Base-by-base conservation (phyloP, 1,284 basidiomycete species). In the Trametes versicolor region DNA sequence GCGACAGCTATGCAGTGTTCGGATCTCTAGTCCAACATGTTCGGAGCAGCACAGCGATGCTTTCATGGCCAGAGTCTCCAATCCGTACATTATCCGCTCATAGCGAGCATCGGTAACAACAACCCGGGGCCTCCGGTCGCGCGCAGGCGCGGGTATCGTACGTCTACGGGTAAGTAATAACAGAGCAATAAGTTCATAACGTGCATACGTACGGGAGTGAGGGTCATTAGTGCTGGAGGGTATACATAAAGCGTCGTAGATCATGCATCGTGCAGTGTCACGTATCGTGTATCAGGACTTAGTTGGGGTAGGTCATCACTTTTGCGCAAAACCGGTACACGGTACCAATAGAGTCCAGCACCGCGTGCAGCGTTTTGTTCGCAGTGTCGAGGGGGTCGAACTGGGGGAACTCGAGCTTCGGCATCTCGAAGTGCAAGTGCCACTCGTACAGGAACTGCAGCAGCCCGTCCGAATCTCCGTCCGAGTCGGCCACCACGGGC, bases 241-340 rank as follows among this genome's bases (percentile, higher is more conserved):
- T 48, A 47, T 4, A 45, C 36, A 39, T 57, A 45, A 21, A 50
- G 39, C 39, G 27, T 34, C 51, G 34, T 49, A 43, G 32, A 27
- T 34, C 36, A 29, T 54, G 36, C 32, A 56, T 61, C 52, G 25
- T 54, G 27, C 39, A 27, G 21, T 23, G n/a, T 48, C 47, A 25
- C 17, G 8, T 9, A 27, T 48, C 25, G 27, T 19, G n/a, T 5
- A 21, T 6, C 45, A 27, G 78, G 78, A 52, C 73, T 70, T 51
- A 79, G 45, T 3, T 8, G 0, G 79, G 79, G 45, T 74, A 80
- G 65, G 78, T 75, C 13, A 74, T 65, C 15, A 76, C 63, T 65
- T 62, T 74, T 56, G 70, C 66, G 39, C 74, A 66, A 2, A 79
- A 43, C 43, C 75, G 68, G 72, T 77, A 80, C 25, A 74, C 70